Percentiles rank a stretch among this genome's conserved stretches.
Evolutionary conservation across 2,329 filamentous ascomycete genomes (phyloP).

Genomic region (Xylaria polymorpha): DNA sequence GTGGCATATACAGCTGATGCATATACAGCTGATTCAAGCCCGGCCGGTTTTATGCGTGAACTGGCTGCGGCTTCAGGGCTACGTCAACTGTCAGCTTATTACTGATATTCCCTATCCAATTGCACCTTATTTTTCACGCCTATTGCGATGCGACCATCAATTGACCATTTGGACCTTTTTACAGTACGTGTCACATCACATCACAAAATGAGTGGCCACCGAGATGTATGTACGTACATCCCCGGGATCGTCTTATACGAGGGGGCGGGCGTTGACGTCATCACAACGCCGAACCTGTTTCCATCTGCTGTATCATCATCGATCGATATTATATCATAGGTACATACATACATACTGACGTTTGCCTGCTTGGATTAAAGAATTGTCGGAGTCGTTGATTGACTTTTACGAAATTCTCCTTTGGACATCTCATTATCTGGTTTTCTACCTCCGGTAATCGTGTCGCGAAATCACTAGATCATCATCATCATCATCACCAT

Average conservation of each 20-base stretch:
- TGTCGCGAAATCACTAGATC: background rate
- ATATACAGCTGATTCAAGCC: no score
- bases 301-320: background rate
- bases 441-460: background rate
- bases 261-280: conserved; percentile 32
- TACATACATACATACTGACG: background rate
- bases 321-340: conserved; percentile 9
- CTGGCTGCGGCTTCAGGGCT: no score
- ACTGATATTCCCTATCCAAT: no score
- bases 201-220: background rate
- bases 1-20: background rate
- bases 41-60: no score
- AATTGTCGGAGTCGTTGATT: background rate
- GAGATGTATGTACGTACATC: background rate
- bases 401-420: background rate
- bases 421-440: background rate
- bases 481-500: no score
- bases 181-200: background rate
- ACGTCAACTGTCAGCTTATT: no score
- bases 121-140: no score
- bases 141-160: background rate
- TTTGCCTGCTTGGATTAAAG: background rate
- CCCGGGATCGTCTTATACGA: background rate
- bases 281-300: conserved; percentile 31
- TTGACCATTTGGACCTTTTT: background rate